Percentiles rank a stretch among this genome's conserved stretches.
Evolutionary conservation across 441 rosid species (phyloP).

Genomic region (Erodium trifolium): DNA sequence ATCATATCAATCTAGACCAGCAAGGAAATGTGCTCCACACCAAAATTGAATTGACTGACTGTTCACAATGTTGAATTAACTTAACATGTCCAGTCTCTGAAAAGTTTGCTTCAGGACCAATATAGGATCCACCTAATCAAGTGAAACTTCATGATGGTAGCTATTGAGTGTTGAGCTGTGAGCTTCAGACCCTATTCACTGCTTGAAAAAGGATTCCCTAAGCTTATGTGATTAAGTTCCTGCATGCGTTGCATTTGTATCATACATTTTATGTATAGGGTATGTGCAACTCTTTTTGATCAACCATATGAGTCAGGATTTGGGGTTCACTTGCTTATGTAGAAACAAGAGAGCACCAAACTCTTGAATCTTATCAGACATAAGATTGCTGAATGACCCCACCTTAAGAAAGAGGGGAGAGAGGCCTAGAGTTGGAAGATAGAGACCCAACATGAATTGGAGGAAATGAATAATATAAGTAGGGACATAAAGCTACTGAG

Average conservation of each 20-base stretch:
- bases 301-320: too few relatives aligned
- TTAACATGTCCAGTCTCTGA: neutral
- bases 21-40: conserved; percentile 21
- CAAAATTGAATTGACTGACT: conserved; percentile 23
- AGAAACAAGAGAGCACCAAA: too few relatives aligned
- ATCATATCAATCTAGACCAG: conserved; percentile 20
- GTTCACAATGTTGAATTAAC: neutral
- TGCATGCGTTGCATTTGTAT: neutral
- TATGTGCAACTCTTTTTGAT: too few relatives aligned
- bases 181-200: neutral
- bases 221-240: neutral
- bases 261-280: neutral
- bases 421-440: too few relatives aligned
- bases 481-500: too few relatives aligned
- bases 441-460: too few relatives aligned
- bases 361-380: too few relatives aligned
- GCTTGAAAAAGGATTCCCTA: neutral
- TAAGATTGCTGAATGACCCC: too few relatives aligned
- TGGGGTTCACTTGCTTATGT: too few relatives aligned
- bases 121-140: too few relatives aligned
- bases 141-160: neutral
- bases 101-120: neutral
- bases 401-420: too few relatives aligned
- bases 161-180: neutral
- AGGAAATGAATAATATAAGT: too few relatives aligned